Conservation (phyloP, 768 basidiomycete genomes). For the Hypholoma sublateritium region DNA sequence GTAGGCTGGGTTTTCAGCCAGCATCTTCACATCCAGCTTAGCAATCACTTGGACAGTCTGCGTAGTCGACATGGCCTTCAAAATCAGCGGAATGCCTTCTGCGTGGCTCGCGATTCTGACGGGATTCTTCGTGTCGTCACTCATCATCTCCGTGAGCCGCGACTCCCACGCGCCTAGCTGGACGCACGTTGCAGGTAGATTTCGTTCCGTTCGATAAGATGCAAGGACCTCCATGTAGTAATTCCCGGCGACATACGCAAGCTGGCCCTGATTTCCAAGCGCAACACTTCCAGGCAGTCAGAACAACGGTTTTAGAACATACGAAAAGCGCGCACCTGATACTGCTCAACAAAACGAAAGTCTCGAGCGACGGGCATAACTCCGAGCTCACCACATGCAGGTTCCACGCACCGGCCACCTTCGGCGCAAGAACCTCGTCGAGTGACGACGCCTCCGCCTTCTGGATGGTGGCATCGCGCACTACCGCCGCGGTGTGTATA, state of each 20-base stretch:
- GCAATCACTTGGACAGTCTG: conserved; percentile 22
- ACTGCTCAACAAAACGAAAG: conserved; percentile 26
- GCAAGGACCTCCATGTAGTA: conserved; percentile 19
- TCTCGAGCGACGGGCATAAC: conserved; percentile 14
- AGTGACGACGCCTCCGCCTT: conserved; percentile 14
- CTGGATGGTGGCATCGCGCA: conserved; percentile 22
- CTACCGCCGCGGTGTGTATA: conserved; percentile 24
- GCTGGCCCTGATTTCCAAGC: conserved; percentile 19
- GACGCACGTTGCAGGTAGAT: conserved; percentile 16
- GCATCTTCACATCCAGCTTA: conserved; percentile 7
- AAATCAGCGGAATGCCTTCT: conserved; percentile 22
- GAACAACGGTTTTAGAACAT: not conserved
- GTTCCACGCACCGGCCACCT: conserved; percentile 27
- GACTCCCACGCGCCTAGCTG: conserved; percentile 24
- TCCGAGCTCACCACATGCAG: conserved; percentile 23
- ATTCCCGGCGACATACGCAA: conserved; percentile 21
- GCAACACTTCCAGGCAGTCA: conserved; percentile 5
- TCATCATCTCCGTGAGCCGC: conserved; percentile 12
- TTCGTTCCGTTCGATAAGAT: conserved; percentile 9
- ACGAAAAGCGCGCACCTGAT: conserved; percentile 15
- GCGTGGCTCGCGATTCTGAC: conserved; percentile 13
- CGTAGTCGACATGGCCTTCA: conserved; percentile 12
- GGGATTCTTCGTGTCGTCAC: conserved; percentile 1
- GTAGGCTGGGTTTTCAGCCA: conserved; percentile 6
- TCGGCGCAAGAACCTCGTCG: conserved; percentile 21